Conservation (phyloP, 768 basidiomycete species). For the Cystobasidiopsis lactophilus region DNA sequence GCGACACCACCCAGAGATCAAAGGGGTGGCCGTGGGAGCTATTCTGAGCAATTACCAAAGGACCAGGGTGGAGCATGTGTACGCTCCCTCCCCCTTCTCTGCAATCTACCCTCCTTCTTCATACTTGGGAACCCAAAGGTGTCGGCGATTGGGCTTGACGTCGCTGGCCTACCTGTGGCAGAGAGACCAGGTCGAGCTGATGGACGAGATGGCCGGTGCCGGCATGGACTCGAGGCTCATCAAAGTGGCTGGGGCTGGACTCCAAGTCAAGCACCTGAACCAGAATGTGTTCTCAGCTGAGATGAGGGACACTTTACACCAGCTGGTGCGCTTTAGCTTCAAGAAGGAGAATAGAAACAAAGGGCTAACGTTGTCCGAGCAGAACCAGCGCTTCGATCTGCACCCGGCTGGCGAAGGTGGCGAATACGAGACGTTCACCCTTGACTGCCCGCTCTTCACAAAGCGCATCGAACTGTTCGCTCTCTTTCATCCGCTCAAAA, state of each 20-base stretch:
- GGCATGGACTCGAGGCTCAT: conserved; percentile 67
- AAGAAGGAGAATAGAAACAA: not conserved
- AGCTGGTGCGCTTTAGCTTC: conserved; percentile 35
- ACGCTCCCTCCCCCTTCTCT: conserved; percentile 19
- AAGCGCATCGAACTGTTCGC: conserved; percentile 45
- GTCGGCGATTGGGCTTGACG: conserved; percentile 53
- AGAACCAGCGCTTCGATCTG: conserved; percentile 65
- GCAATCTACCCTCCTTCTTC: not conserved
- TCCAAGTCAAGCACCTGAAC: conserved; percentile 44
- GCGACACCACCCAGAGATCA: conserved; percentile 53
- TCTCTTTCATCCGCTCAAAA: not conserved
- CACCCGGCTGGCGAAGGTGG: conserved; percentile 96
- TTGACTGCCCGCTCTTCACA: conserved; percentile 76
- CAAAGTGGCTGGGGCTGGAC: conserved; percentile 87
- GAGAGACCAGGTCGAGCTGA: conserved; percentile 59
- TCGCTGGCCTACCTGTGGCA: conserved; percentile 86
- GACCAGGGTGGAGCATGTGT: conserved; percentile 95
- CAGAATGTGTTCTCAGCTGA: conserved; percentile 36
- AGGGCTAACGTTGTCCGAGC: not conserved
- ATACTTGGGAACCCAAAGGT: conserved; percentile 31
- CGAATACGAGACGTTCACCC: conserved; percentile 84
- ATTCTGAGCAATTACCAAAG: conserved; percentile 96
- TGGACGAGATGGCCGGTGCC: conserved; percentile 62
- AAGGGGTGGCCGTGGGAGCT: conserved; percentile 80
- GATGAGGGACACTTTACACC: conserved; percentile 49